These are phyloP conservation scores for Pisolithus albus DNA, from an alignment of 768 basidiomycete species.

Conservation along the genomic window DNA sequence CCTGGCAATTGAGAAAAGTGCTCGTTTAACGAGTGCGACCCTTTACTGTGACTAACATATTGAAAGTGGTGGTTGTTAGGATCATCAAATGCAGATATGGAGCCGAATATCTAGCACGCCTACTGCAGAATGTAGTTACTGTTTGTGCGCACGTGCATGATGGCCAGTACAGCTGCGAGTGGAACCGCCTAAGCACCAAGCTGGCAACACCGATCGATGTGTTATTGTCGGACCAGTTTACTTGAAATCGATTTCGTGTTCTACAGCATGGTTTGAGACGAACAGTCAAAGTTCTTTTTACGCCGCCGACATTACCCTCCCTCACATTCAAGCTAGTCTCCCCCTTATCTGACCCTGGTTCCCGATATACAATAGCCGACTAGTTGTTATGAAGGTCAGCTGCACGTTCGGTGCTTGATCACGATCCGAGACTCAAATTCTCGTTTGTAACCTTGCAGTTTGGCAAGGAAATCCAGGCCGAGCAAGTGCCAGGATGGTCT, in stretches of 20 bases:
- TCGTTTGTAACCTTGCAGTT: slow-evolving; percentile 49
- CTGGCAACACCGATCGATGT: not conserved
- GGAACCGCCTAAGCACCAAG: not conserved
- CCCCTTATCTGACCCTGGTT: not conserved
- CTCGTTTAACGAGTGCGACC: slow-evolving; percentile 45
- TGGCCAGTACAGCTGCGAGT: not conserved
- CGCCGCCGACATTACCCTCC: not conserved
- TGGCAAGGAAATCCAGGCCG: slow-evolving; percentile 93
- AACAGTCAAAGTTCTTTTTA: slow-evolving; percentile 7
- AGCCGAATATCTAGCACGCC: too few relatives aligned
- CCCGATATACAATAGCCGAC: slow-evolving; percentile 4
- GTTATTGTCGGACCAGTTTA: not conserved
- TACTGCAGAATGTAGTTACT: too few relatives aligned
- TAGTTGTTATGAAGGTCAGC: slow-evolving; percentile 26
- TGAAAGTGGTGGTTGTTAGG: too few relatives aligned
- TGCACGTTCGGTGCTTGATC: not conserved
- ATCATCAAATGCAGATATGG: too few relatives aligned
- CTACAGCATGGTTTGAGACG: slow-evolving; percentile 23
- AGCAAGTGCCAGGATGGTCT: slow-evolving; percentile 97
- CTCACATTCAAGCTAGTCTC: slow-evolving; percentile 1
- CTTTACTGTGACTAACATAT: too few relatives aligned
- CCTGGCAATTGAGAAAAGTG: slow-evolving; percentile 85
- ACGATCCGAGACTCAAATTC: not conserved
- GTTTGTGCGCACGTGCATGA: slow-evolving; percentile 44
- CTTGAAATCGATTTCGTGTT: slow-evolving; percentile 8